Evolutionary conservation across 2,329 filamentous ascomycete genomes (phyloP).

Genomic region (Apiospora kogelbergensis): DNA sequence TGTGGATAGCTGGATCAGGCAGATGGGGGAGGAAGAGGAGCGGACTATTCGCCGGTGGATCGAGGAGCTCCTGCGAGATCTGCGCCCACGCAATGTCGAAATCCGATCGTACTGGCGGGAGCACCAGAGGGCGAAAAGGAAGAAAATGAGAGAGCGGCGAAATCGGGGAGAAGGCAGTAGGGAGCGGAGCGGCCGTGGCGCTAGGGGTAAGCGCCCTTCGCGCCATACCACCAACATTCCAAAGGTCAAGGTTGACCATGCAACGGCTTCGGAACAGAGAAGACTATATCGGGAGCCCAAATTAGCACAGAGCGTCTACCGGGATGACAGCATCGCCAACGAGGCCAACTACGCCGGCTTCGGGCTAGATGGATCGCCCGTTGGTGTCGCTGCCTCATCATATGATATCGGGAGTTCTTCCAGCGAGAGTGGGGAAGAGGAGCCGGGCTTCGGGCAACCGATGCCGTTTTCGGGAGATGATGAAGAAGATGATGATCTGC

Average conservation of each 20-base stretch:
- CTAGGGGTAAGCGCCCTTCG: background rate
- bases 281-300: background rate
- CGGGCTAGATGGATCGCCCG: background rate
- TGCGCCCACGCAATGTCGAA: background rate
- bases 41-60: background rate
- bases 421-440: background rate
- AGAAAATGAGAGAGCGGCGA: background rate
- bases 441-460: background rate
- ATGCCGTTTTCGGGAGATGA: background rate
- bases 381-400: background rate
- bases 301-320: background rate
- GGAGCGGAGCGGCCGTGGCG: background rate
- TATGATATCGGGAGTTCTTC: background rate
- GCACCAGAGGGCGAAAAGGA: background rate
- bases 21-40: background rate
- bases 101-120: background rate
- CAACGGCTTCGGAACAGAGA: background rate
- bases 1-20: background rate
- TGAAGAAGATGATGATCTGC: background rate
- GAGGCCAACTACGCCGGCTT: background rate
- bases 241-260: background rate
- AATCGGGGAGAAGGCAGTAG: too few species aligned
- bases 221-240: background rate
- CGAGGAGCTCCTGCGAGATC: background rate
- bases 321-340: constrained; percentile 5